Base-by-base conservation (phyloP, 164 flowering plant species). In the Nelumbo lutea region DNA sequence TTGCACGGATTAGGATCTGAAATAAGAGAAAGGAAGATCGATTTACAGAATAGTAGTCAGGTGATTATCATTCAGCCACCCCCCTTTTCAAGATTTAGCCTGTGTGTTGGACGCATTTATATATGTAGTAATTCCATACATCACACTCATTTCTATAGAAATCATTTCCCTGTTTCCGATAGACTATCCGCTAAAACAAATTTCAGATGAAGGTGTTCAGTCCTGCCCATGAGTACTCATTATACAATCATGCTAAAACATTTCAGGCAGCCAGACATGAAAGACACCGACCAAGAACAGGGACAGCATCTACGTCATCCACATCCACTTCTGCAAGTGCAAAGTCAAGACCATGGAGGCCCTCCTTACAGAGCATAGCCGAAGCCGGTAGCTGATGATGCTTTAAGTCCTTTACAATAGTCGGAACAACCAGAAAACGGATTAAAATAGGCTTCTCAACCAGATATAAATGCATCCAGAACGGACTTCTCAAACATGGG, bases 341-440 rank as follows among this genome's bases (percentile, higher is more conserved):
- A 50, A 89, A 76, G 79, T 69, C 90, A 73, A 86, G 82, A 78
- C 69, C 75, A 42, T 96, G 99, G 99, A 94, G 89, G 15, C 99
- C 99, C 6, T 85, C 93, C 6, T 69, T 96, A 45, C 81, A 83
- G 13, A 90, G 97, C 86, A 96, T 96, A 66, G 92, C 97, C n/a
- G 99, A 95, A 70, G 83, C 88, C 50, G 77, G 62, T 61, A 87
- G 83, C 77, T 89, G 73, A 85, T 64, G 48, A 53, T 27, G 42
- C 4, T 61, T 0, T 41, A n/a, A 4, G 9, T 39, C n/a, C 41
- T 15, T 41, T 40, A 5, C 9, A 41, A 39, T 27, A 60, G 6
- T 47, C 46, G 40, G 58, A 27, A 2, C 5, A 11, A 50, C 14
- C 40, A 6, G 61, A 15, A 43, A 67, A 43, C 38, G 45, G 44